phyloP scores from a whole-genome alignment of 116 monocot genomes.

The Zostera marina region DNA sequence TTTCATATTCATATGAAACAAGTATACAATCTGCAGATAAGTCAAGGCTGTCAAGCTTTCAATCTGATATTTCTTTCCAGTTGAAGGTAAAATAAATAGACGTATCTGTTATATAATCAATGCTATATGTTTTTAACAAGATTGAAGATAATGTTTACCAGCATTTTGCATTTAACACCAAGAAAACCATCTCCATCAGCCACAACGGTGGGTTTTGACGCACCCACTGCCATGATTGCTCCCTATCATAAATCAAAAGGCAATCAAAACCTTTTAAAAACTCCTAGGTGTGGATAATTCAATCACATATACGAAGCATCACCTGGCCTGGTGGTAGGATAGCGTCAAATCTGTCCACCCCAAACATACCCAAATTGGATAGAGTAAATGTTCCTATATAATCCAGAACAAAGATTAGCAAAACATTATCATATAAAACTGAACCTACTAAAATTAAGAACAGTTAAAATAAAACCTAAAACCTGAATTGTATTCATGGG shows the following conservation, averaged over 20 bases:
- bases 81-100: no score
- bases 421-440: neutral
- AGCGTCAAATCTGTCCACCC: conserved; percentile 94
- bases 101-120: neutral
- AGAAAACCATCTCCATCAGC: conserved; percentile 69
- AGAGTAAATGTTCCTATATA: conserved; percentile 78
- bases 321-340: conserved; percentile 98
- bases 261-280: neutral
- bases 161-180: conserved; percentile 81
- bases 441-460: neutral
- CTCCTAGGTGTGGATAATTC: neutral
- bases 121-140: neutral
- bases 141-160: conserved; percentile 27
- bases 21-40: no score
- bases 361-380: conserved; percentile 97
- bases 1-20: no score
- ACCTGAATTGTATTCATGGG: conserved; percentile 94
- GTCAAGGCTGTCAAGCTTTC: no score
- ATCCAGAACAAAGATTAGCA: neutral
- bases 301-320: neutral
- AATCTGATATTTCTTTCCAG: no score
- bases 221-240: conserved; percentile 96
- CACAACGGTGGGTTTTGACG: conserved; percentile 73
- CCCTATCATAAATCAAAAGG: conserved; percentile 25
- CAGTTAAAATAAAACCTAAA: neutral